These are phyloP conservation scores for Taiozyma sp. DNA, from an alignment of 1,139 yeast species.

Conservation along the genomic window DNA sequence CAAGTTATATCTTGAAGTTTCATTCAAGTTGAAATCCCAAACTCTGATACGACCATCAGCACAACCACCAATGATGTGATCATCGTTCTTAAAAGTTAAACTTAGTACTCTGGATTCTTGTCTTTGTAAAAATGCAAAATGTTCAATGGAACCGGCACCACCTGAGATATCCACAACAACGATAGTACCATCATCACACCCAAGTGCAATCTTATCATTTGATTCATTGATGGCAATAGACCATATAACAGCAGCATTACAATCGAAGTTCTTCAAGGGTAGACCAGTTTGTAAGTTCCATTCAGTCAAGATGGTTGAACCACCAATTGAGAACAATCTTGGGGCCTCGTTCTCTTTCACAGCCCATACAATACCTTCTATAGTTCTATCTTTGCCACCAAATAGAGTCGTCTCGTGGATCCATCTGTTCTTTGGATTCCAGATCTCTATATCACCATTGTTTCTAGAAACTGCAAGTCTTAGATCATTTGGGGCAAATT, in stretches of 20 bases:
- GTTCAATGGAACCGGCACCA: constrained; percentile 78
- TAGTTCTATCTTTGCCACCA: constrained; percentile 78
- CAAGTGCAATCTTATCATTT: constrained; percentile 70
- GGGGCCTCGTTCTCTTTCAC: constrained; percentile 42
- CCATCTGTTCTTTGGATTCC: constrained; percentile 79
- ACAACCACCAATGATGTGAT: constrained; percentile 79
- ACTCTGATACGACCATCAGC: constrained; percentile 90
- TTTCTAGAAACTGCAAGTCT: constrained; percentile 89
- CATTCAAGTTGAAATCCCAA: constrained; percentile 48
- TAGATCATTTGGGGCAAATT: constrained; percentile 53
- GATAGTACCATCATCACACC: constrained; percentile 94
- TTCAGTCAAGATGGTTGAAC: constrained; percentile 85
- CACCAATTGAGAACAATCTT: constrained; percentile 88
- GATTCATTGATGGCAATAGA: constrained; percentile 64
- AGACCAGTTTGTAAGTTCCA: constrained; percentile 79
- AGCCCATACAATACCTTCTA: constrained; percentile 89
- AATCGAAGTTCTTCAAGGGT: constrained; percentile 74
- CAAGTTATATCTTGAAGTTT: constrained; percentile 45
- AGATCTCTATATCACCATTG: constrained; percentile 92
- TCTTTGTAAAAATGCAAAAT: constrained; percentile 69
- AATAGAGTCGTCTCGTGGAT: constrained; percentile 55
- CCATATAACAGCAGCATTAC: constrained; percentile 95
- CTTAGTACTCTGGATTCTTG: constrained; percentile 81
- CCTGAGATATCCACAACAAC: constrained; percentile 79
- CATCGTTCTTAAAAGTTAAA: constrained; percentile 60